Percentiles rank a stretch among this genome's conserved stretches.
Conservation (phyloP, 768 basidiomycete species). For the Lactarius akahatsu region DNA sequence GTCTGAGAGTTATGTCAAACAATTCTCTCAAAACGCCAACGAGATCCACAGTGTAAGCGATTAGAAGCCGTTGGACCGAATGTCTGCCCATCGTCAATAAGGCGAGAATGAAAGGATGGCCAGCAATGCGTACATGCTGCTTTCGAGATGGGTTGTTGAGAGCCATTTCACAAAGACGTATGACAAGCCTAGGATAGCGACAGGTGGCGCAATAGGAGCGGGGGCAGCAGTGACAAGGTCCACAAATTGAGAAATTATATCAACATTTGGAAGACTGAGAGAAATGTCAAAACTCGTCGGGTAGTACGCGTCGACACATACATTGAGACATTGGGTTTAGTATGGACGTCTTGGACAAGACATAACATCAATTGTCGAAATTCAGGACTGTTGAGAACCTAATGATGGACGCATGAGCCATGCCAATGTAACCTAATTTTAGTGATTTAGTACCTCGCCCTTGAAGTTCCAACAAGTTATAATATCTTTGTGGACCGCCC, state of each 20-base stretch:
- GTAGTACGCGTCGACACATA: neutral
- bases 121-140: neutral
- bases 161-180: neutral
- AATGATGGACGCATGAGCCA: neutral
- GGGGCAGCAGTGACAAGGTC: no score
- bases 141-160: accelerated
- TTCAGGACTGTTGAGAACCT: neutral
- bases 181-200: no score
- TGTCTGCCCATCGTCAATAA: neutral
- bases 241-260: no score
- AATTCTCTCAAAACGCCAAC: neutral
- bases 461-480: neutral
- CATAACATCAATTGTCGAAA: neutral
- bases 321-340: neutral
- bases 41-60: neutral
- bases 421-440: neutral
- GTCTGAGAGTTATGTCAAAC: neutral
- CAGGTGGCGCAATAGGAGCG: no score
- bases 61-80: neutral
- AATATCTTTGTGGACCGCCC: neutral
- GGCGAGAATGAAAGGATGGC: neutral
- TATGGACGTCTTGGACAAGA: neutral
- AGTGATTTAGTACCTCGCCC: neutral
- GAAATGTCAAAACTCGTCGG: neutral
- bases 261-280: neutral